Evolutionary conservation across 495 filamentous ascomycete species (phyloP).

Genomic region (Xylaria scruposa): DNA sequence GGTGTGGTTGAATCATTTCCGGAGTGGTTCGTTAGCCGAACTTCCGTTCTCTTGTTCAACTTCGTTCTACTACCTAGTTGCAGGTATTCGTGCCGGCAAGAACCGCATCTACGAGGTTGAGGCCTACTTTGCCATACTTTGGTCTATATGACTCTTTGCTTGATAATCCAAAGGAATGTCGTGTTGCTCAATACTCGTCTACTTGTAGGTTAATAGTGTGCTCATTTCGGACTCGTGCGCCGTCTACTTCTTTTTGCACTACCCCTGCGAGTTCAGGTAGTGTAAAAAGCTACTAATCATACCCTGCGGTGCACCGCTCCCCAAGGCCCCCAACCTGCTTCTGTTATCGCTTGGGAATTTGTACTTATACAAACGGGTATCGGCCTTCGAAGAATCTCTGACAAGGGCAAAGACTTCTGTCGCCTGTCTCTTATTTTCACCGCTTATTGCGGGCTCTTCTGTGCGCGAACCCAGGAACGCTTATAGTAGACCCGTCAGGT

Average conservation of each 20-base stretch:
- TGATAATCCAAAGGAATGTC: background rate
- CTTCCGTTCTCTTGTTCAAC: too few relatives aligned
- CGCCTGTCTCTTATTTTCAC: background rate
- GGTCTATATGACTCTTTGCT: background rate
- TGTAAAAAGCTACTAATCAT: background rate
- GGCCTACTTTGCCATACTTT: background rate
- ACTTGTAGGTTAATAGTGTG: background rate
- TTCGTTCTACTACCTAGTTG: background rate
- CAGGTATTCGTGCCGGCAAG: background rate
- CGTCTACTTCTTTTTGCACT: background rate
- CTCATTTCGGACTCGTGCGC: constrained; percentile 6
- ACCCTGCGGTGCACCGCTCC: constrained; percentile 20
- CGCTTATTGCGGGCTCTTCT: background rate
- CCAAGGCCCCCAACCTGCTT: constrained; percentile 11
- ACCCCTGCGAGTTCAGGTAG: constrained; percentile 1
- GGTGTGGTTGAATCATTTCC: constrained; percentile 9
- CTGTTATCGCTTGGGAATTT: constrained; percentile 14
- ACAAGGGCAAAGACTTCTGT: background rate
- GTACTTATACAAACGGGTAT: background rate
- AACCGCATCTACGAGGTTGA: background rate
- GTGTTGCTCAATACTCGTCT: background rate
- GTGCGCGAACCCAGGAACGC: background rate
- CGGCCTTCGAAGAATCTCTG: background rate
- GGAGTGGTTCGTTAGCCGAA: constrained; percentile 21
- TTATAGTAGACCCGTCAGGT: background rate